A percentile compares a stretch with the other conserved stretches of the same genome.
Evolutionary conservation across 257 asterid species (phyloP).

Genomic region (Jasminum sambac): DNA sequence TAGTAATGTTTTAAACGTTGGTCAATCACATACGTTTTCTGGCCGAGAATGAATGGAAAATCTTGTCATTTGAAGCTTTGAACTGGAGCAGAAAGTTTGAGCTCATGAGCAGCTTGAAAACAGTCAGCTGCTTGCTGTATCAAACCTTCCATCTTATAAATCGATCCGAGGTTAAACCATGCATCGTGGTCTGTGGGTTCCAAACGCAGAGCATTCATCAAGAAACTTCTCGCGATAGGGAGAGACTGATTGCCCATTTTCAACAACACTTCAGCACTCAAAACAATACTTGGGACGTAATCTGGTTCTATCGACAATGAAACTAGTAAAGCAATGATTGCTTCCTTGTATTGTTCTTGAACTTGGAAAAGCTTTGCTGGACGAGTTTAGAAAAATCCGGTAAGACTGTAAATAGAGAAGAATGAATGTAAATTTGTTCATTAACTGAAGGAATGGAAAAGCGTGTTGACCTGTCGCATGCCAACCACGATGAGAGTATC

Average conservation of each 20-base stretch:
- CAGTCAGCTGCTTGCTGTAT: conserved; percentile 74
- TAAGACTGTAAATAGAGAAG: neutral
- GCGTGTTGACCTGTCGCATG: conserved; percentile 60
- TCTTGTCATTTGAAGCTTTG: conserved; percentile 40
- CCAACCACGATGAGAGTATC: conserved; percentile 68
- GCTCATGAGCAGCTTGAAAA: conserved; percentile 92
- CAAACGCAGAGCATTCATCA: conserved; percentile 77
- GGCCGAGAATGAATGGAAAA: neutral
- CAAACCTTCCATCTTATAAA: conserved; percentile 68
- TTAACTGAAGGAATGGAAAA: conserved; percentile 2
- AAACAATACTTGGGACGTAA: conserved; percentile 74
- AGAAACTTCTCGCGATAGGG: conserved; percentile 69
- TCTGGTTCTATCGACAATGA: conserved; percentile 74
- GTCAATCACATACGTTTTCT: neutral
- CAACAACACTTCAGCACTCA: conserved; percentile 61
- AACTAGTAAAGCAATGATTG: conserved; percentile 59
- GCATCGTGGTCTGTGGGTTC: conserved; percentile 81
- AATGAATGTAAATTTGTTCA: neutral
- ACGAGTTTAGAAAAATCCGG: conserved; percentile 5
- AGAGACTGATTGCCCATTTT: conserved; percentile 43
- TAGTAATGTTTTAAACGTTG: neutral
- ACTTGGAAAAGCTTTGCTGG: conserved; percentile 61
- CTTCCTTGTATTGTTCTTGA: conserved; percentile 54
- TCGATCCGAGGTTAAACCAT: conserved; percentile 66
- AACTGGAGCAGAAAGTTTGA: conserved; percentile 74